Conservation (phyloP, 2,329 filamentous ascomycete species). For the Fusarium transvaalense region DNA sequence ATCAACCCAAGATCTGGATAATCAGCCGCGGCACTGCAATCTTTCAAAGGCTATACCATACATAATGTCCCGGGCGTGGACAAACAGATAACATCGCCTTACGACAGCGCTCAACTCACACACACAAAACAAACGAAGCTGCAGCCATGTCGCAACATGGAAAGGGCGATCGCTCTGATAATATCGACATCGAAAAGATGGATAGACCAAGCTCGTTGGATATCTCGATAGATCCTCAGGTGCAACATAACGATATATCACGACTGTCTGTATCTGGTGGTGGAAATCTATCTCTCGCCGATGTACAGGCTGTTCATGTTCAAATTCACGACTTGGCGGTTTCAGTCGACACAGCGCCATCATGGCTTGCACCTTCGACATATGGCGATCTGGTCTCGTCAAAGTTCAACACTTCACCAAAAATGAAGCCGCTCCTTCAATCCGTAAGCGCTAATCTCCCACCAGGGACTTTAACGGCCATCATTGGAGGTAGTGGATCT, state of each 20-base stretch:
- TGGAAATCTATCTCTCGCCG: conserved; percentile 59
- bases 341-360: conserved; percentile 69
- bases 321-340: conserved; percentile 67
- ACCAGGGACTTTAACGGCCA: conserved; percentile 77
- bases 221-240: conserved; percentile 45
- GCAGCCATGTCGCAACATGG: conserved; percentile 32
- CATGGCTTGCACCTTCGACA: conserved; percentile 62
- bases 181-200: conserved; percentile 50
- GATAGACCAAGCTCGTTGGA: conserved; percentile 53
- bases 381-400: conserved; percentile 58
- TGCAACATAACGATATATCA: conserved; percentile 18
- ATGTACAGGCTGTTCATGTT: conserved; percentile 68
- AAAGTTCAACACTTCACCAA: conserved; percentile 54
- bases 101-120: neutral
- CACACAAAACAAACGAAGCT: conserved; percentile 8
- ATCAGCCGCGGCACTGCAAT: neutral
- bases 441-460: conserved; percentile 73
- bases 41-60: neutral
- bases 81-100: conserved; percentile 25
- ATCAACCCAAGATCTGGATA: conserved; percentile 2
- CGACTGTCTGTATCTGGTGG: conserved; percentile 52
- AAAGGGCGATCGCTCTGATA: neutral
- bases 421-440: conserved; percentile 68
- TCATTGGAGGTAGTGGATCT: conserved; percentile 79
- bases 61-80: conserved; percentile 34